phyloP scores from a whole-genome alignment of 1,139 yeast genomes.

The Ogataea hybrid region DNA sequence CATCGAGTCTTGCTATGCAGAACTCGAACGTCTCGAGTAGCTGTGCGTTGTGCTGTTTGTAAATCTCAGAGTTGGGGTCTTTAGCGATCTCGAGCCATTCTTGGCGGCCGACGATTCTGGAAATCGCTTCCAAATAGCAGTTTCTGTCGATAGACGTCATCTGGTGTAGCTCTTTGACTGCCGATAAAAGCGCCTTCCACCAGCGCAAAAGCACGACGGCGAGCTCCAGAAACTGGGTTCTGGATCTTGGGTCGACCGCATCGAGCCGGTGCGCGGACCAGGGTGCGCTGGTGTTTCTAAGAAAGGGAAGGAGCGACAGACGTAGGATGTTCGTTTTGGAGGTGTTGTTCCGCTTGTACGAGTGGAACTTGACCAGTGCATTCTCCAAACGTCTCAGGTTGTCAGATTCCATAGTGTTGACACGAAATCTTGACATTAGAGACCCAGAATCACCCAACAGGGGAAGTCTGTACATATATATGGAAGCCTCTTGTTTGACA shows the following conservation, averaged over 20 bases:
- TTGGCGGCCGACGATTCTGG: constrained; percentile 58
- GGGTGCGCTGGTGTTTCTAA: constrained; percentile 29
- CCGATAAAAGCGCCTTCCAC: constrained; percentile 61
- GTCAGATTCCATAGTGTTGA: constrained; percentile 2
- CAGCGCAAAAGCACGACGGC: constrained; percentile 46
- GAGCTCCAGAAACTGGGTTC: constrained; percentile 1
- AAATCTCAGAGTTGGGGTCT: constrained; percentile 9
- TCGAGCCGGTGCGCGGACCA: constrained; percentile 9
- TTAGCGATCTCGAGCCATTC: constrained; percentile 51
- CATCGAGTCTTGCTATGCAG: constrained; percentile 49
- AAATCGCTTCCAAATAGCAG: constrained; percentile 72
- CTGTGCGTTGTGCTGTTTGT: constrained; percentile 33
- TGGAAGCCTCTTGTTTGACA: constrained; percentile 3
- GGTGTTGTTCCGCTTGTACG: constrained; percentile 46
- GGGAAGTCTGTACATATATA: neutral
- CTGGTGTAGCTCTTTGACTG: constrained; percentile 37
- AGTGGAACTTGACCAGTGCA: constrained; percentile 46
- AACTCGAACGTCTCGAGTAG: constrained; percentile 56
- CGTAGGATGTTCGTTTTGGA: constrained; percentile 66
- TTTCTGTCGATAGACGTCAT: constrained; percentile 55
- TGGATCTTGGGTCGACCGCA: neutral
- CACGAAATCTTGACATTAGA: constrained; percentile 1
- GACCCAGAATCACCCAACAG: constrained; percentile 1
- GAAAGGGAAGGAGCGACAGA: constrained; percentile 62
- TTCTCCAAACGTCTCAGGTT: constrained; percentile 35